These are phyloP conservation scores for Akanthomyces uredinophilus DNA, from an alignment of 2,329 filamentous ascomycete species.

Conservation along the genomic window DNA sequence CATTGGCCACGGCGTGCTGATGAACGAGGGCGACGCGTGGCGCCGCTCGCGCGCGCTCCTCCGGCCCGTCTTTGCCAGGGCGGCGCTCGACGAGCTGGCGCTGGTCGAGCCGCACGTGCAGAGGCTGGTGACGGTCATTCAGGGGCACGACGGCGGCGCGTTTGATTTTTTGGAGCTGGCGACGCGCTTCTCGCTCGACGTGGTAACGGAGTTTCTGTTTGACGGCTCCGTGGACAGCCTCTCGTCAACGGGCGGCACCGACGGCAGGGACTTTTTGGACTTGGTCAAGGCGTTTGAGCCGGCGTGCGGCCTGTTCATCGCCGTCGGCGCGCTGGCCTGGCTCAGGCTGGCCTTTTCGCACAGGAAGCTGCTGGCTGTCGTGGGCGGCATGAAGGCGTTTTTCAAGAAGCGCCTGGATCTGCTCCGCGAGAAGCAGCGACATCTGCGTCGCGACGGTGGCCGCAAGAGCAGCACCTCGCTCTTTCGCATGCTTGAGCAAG, in stretches of 20 bases:
- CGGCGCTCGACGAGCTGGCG: conserved; percentile 8
- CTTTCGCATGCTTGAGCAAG: conserved; percentile 7
- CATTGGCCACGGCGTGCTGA: conserved; percentile 11
- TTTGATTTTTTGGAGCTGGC: conserved; percentile 11
- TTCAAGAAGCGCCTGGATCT: conserved; percentile 11
- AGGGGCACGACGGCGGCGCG: not conserved
- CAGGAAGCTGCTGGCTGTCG: not conserved
- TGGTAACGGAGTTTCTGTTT: conserved; percentile 14
- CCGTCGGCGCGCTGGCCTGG: conserved; percentile 7
- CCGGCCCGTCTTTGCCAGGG: conserved; percentile 7
- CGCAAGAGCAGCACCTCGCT: conserved; percentile 4
- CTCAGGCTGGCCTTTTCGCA: conserved; percentile 1
- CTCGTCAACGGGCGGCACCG: not conserved
- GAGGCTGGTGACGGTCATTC: not conserved
- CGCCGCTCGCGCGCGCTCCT: conserved; percentile 1
- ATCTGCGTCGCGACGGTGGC: not conserved
- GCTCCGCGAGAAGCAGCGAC: conserved; percentile 2
- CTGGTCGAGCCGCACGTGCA: conserved; percentile 3
- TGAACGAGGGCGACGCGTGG: conserved; percentile 11
- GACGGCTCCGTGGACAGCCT: conserved; percentile 4
- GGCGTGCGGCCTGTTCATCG: conserved; percentile 9
- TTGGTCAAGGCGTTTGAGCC: conserved; percentile 11
- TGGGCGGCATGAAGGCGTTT: conserved; percentile 11
- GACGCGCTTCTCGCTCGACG: conserved; percentile 5
- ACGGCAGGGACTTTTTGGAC: not conserved